Evolutionary conservation across 2,329 filamentous ascomycete genomes (phyloP).

Genomic region (Aotearoamyces nothofagi): DNA sequence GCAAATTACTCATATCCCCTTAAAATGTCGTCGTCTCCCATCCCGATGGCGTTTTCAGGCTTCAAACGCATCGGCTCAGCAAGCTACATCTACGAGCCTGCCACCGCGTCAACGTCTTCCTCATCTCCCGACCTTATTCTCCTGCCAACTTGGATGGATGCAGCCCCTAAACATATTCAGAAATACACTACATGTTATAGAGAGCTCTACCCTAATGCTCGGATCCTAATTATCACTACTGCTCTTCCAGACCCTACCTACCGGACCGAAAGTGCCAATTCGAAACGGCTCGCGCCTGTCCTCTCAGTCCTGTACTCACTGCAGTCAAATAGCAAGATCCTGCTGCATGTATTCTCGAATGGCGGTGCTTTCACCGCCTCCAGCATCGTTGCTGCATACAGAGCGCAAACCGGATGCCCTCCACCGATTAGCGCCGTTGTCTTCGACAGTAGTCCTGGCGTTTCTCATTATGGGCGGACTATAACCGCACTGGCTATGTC

Average conservation of each 20-base stretch:
- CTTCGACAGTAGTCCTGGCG: conserved; percentile 29
- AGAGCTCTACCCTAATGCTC: conserved; percentile 24
- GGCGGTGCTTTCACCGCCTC: conserved; percentile 26
- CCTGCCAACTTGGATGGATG: conserved; percentile 31
- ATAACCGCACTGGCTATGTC: conserved; percentile 11
- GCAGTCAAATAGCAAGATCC: conserved; percentile 12
- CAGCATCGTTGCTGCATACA: conserved; percentile 23
- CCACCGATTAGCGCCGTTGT: conserved; percentile 24
- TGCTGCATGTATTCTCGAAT: conserved; percentile 34
- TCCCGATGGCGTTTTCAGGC: background rate
- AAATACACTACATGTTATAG: conserved; percentile 32
- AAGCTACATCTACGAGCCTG: conserved; percentile 23
- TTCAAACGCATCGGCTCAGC: conserved; percentile 23
- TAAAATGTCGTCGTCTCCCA: background rate
- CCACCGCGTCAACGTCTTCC: conserved; percentile 5
- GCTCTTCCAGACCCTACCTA: conserved; percentile 28
- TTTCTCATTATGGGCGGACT: conserved; percentile 7
- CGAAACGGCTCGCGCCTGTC: too few species aligned
- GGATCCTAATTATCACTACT: conserved; percentile 34
- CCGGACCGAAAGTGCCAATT: conserved; percentile 7
- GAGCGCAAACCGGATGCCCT: conserved; percentile 15
- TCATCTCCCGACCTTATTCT: conserved; percentile 24
- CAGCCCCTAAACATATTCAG: conserved; percentile 23
- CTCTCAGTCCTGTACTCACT: too few species aligned
- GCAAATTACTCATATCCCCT: too few species aligned